phyloP scores from a whole-genome alignment of 441 rosid species.

The Adansonia rubrostipa region DNA sequence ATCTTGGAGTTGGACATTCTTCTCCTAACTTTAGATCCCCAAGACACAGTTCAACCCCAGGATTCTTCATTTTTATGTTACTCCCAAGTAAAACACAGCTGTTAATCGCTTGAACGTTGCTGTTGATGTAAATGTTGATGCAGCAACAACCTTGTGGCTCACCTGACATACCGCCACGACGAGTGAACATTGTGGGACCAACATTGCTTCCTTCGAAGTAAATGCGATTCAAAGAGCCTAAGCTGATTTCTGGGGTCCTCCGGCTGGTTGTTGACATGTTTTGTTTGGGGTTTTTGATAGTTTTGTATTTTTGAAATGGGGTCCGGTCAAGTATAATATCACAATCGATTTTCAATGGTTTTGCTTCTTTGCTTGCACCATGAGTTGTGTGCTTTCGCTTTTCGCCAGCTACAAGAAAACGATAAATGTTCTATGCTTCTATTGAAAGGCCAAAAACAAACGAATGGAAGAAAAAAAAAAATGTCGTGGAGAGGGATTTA shows the following conservation, averaged over 20 bases:
- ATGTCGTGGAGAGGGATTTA: background rate
- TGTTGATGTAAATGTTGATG: constrained; percentile 82
- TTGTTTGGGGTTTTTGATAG: constrained; percentile 21
- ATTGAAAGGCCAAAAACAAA: background rate
- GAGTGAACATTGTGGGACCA: constrained; percentile 59
- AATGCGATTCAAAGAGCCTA: constrained; percentile 36
- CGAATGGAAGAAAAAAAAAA: background rate
- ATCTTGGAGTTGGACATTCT: background rate
- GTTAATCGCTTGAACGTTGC: constrained; percentile 67
- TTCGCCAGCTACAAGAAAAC: constrained; percentile 38
- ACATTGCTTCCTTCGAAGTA: constrained; percentile 63
- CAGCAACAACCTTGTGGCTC: constrained; percentile 50
- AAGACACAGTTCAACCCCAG: constrained; percentile 59
- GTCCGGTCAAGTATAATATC: background rate
- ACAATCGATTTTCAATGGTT: background rate
- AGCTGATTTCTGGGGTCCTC: constrained; percentile 33
- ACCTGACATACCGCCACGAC: constrained; percentile 34
- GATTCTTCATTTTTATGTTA: constrained; percentile 59
- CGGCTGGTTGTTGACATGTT: constrained; percentile 2
- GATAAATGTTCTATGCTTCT: constrained; percentile 8
- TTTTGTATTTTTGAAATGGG: background rate
- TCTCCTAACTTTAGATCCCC: constrained; percentile 40
- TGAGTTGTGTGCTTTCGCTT: constrained; percentile 24
- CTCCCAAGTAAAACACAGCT: constrained; percentile 63
- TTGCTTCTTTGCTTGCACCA: constrained; percentile 27